phyloP scores from a whole-genome alignment of 768 basidiomycete genomes.

The Naganishia vaughanmartiniae region DNA sequence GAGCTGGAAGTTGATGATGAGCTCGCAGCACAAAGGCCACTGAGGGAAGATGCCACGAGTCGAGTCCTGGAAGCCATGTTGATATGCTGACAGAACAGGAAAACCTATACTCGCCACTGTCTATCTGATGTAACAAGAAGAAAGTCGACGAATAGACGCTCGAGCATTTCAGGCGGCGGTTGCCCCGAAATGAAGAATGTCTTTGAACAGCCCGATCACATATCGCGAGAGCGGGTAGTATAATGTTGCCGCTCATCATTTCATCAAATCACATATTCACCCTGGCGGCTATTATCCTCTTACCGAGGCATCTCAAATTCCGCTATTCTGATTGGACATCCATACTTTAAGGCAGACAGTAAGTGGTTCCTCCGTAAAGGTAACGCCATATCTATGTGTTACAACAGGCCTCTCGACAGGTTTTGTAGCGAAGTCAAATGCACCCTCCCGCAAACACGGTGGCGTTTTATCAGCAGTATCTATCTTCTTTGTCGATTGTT shows the following conservation, averaged over 20 bases:
- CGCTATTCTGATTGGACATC: background rate
- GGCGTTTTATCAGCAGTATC: no score
- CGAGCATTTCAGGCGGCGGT: background rate
- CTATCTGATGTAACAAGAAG: background rate
- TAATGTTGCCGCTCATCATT: slow-evolving; percentile 14
- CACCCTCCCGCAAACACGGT: no score
- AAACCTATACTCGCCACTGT: background rate
- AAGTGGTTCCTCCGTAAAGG: background rate
- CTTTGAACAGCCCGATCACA: background rate
- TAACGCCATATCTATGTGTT: background rate
- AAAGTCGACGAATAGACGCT: slow-evolving; percentile 6
- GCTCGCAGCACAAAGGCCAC: background rate
- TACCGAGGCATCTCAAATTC: slow-evolving; percentile 12
- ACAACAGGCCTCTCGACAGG: background rate
- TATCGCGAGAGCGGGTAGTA: slow-evolving; percentile 22
- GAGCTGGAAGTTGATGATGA: slow-evolving; percentile 2
- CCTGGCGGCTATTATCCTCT: slow-evolving; percentile 1
- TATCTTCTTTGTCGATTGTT: no score
- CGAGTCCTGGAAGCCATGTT: slow-evolving; percentile 9
- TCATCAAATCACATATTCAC: background rate
- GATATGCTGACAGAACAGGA: background rate
- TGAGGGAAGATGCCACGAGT: background rate
- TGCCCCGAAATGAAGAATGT: background rate
- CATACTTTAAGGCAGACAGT: background rate
- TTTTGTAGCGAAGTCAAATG: no score